Base-by-base conservation (phyloP, 441 rosid species). In the Daphne laureola region DNA sequence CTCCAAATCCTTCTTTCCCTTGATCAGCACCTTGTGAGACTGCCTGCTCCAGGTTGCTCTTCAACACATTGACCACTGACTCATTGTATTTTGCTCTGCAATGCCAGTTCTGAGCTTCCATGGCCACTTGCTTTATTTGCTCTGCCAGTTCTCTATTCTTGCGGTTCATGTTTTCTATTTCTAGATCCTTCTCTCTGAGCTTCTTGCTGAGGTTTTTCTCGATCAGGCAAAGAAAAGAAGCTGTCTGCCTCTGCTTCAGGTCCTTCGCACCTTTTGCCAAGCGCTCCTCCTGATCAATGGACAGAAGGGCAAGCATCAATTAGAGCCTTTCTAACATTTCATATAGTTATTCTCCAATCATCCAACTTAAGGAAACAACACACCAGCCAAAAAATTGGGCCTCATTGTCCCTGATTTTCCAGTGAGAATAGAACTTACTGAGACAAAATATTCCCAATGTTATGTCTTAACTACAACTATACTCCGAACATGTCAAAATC, bases 1-100 rank as follows among this genome's bases (percentile, higher is more conserved):
- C 96, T 36, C 96, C 94, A 31, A 76, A 82, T 65, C 94, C 91
- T 81, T 88, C 96, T 72, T 81, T 76, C 26, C 72, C 83, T 65
- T 77, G 87, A 14, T 76, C 83, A n/a, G 76, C 80, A 21, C 89
- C 84, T 63, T 75, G 87, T 12, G 87, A 78, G 48, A 78, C 70
- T 17, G 80, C 96, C 64, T 79, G 85, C 71, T 82, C 85, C 17
- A 88, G 81, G 57, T 85, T 81, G 69, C 43, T 70, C 73, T 78
- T 85, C 4, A 88, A 67, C 57, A 78, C 76, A 48, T 72, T 76
- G 42, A 81, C 85, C 14, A 88, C 71, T 0, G 89, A 83, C 67
- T 88, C 94, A 3, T 77, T 81, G 82, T 85, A 78, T 54, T 79
- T 83, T 4, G 91, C 89, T 54, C 82, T 76, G 55, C 72, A 76